phyloP scores from a whole-genome alignment of 805 yeast species.

The Candida ponderosae region DNA sequence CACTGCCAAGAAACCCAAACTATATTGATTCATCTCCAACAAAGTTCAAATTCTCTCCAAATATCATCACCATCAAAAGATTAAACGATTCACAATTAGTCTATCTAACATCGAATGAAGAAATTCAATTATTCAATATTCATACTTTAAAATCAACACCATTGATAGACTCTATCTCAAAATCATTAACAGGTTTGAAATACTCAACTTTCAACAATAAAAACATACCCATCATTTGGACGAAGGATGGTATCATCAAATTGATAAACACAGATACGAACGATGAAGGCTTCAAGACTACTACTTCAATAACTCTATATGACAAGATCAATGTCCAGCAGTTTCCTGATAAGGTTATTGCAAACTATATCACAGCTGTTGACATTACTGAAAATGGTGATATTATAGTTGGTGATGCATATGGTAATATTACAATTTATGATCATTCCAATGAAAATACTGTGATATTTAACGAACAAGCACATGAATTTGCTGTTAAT shows the following conservation, averaged over 20 bases:
- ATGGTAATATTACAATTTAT: slow-evolving; percentile 30
- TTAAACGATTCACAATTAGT: slow-evolving; percentile 20
- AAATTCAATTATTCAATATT: slow-evolving; percentile 24
- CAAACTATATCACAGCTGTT: slow-evolving; percentile 33
- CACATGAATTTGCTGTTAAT: slow-evolving; percentile 46
- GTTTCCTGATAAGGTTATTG: slow-evolving; percentile 22
- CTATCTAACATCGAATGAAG: slow-evolving; percentile 28
- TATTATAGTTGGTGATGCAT: slow-evolving; percentile 40
- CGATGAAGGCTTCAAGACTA: slow-evolving; percentile 7
- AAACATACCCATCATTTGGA: slow-evolving; percentile 30
- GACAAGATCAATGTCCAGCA: not conserved
- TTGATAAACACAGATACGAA: slow-evolving; percentile 14
- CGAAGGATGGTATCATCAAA: slow-evolving; percentile 33
- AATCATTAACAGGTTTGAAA: slow-evolving; percentile 32
- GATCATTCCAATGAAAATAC: slow-evolving; percentile 8
- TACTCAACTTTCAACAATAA: slow-evolving; percentile 10
- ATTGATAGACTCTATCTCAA: slow-evolving; percentile 29
- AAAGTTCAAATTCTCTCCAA: slow-evolving; percentile 14
- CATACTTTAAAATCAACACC: slow-evolving; percentile 5
- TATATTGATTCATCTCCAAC: slow-evolving; percentile 12
- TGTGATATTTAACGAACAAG: slow-evolving; percentile 25
- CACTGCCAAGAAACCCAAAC: not conserved
- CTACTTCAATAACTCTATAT: not conserved
- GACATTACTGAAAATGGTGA: slow-evolving; percentile 24
- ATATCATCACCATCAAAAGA: slow-evolving; percentile 16